Evolutionary conservation across 495 filamentous ascomycete genomes (phyloP).

Genomic region (Neurospora sp.): DNA sequence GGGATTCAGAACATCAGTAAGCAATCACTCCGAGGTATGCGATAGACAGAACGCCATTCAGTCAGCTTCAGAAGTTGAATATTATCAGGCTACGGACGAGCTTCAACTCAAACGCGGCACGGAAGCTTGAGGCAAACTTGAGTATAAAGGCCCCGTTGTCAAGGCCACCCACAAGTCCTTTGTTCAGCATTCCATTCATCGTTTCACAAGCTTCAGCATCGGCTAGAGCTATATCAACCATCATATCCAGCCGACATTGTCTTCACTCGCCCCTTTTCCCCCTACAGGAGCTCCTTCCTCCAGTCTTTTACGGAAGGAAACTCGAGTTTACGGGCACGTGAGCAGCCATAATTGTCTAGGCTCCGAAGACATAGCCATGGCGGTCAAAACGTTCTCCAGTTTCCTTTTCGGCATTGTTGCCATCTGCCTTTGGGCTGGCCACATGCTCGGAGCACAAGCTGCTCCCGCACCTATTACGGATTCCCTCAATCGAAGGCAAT

Average conservation of each 20-base stretch:
- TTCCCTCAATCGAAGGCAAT: neutral
- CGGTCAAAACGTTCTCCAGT: neutral
- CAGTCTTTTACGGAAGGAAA: neutral
- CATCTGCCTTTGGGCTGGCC: neutral
- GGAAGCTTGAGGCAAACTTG: neutral
- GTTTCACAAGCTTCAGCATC: neutral
- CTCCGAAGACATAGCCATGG: neutral
- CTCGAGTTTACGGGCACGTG: neutral
- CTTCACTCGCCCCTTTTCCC: neutral
- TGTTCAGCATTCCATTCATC: neutral
- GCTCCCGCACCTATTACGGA: conserved; percentile 1
- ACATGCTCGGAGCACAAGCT: neutral
- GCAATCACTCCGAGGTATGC: too few species aligned
- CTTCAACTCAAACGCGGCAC: neutral
- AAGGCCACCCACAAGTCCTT: neutral
- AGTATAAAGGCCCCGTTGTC: neutral
- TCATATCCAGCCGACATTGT: neutral
- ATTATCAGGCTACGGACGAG: too few species aligned
- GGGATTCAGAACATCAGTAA: neutral
- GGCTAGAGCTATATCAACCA: neutral
- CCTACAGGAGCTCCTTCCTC: neutral
- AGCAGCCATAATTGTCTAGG: neutral
- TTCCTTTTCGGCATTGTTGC: neutral
- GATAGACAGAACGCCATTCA: too few species aligned
- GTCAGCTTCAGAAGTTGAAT: too few species aligned